A percentile compares a stretch with the other conserved stretches of the same genome.
phyloP scores from a whole-genome alignment of 129 eudicot genomes.

The Heracleum sosnowskyi region DNA sequence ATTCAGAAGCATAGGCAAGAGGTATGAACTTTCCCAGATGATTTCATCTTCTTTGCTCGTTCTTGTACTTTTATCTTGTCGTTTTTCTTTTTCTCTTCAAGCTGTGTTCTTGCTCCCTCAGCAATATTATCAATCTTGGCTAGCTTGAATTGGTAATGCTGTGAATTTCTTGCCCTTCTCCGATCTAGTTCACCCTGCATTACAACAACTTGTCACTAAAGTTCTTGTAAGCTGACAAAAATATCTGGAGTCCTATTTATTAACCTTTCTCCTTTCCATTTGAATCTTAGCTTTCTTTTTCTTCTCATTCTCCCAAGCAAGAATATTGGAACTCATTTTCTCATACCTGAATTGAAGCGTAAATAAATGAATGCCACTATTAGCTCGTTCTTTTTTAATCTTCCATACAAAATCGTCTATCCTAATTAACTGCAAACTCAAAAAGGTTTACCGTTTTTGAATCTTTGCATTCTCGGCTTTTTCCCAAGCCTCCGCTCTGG shows the following conservation, averaged over 20 bases:
- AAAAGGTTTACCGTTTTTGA: slow-evolving; percentile 35
- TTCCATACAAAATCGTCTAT: not conserved
- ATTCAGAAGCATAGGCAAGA: slow-evolving; percentile 43
- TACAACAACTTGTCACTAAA: not conserved
- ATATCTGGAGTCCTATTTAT: not conserved
- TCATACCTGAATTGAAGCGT: slow-evolving; percentile 36
- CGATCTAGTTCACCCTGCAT: slow-evolving; percentile 47
- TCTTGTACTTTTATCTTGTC: slow-evolving; percentile 50
- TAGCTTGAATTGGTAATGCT: slow-evolving; percentile 55
- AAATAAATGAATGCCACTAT: not conserved
- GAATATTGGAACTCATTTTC: slow-evolving; percentile 32
- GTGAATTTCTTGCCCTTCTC: slow-evolving; percentile 39
- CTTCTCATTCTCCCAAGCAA: slow-evolving; percentile 76
- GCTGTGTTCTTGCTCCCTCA: slow-evolving; percentile 48
- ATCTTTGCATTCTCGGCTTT: slow-evolving; percentile 51
- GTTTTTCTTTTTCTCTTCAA: slow-evolving; percentile 43
- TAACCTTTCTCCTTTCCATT: slow-evolving; percentile 68
- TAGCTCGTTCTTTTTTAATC: not conserved
- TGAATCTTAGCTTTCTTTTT: slow-evolving; percentile 46
- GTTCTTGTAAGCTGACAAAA: not conserved
- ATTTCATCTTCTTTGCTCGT: slow-evolving; percentile 50
- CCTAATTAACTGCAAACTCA: not conserved
- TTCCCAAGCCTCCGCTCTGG: slow-evolving; percentile 70
- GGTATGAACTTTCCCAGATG: slow-evolving; percentile 48
- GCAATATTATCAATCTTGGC: slow-evolving; percentile 58